These are phyloP conservation scores for Xylaria flabelliformis DNA, from an alignment of 495 filamentous ascomycete species.

Conservation along the genomic window DNA sequence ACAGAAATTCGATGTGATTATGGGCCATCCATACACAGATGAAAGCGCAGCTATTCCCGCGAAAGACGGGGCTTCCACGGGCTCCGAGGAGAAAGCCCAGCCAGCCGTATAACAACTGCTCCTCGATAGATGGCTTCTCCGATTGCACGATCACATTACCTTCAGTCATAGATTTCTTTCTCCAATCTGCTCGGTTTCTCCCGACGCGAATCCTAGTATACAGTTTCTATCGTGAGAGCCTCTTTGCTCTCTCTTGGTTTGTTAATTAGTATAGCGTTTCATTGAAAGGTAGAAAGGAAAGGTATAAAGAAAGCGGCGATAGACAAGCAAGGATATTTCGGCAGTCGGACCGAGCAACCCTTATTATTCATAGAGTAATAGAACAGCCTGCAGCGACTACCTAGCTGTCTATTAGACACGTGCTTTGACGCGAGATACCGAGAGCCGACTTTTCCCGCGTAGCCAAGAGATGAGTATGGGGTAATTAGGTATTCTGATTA, in stretches of 20 bases:
- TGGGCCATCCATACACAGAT: conserved; percentile 13
- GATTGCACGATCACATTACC: background rate
- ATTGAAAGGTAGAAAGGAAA: background rate
- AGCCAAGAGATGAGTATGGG: conserved; percentile 5
- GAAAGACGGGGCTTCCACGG: conserved; percentile 11
- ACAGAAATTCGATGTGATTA: conserved; percentile 31
- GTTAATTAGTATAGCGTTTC: background rate
- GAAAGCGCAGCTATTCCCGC: background rate
- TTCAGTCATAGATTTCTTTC: background rate
- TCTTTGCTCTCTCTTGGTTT: background rate
- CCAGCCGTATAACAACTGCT: background rate
- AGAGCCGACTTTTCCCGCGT: conserved; percentile 15
- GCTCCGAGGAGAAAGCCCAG: conserved; percentile 16
- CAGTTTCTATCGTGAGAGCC: background rate
- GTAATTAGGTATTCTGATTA: background rate
- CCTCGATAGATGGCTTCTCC: background rate
- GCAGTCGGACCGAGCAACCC: background rate
- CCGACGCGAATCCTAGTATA: background rate
- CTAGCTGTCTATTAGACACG: background rate
- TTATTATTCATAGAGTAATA: background rate
- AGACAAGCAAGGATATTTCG: background rate
- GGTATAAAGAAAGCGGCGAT: background rate
- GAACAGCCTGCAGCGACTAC: background rate
- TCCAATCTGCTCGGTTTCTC: background rate
- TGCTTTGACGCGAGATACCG: background rate